Conservation (phyloP, 352 stramenopile genomes). For the Peronospora farinosa region DNA sequence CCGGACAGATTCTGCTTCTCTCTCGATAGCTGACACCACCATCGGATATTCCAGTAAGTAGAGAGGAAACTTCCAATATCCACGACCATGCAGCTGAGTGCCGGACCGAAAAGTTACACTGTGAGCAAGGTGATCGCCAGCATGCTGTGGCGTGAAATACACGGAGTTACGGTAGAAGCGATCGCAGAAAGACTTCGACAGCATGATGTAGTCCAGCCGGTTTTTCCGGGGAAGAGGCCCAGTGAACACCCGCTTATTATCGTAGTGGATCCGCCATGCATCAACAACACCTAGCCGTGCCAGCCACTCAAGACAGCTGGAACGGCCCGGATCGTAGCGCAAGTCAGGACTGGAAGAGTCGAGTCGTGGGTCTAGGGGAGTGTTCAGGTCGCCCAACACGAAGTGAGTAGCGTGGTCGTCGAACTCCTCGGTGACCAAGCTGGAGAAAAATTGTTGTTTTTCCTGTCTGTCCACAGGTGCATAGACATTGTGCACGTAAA, state of each 20-base stretch:
- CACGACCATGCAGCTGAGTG: not conserved
- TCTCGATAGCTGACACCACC: not conserved
- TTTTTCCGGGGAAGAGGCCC: conserved; percentile 1
- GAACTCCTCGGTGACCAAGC: not conserved
- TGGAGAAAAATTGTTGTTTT: conserved; percentile 1
- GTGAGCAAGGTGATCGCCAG: not conserved
- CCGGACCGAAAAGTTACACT: too few species aligned
- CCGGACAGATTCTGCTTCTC: not conserved
- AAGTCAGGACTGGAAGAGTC: not conserved
- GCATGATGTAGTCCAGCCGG: conserved; percentile 1
- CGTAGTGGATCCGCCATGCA: not conserved
- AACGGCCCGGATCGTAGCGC: not conserved
- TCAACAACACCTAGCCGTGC: not conserved
- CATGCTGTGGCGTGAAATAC: not conserved
- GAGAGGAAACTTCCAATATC: conserved; percentile 1
- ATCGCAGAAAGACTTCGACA: not conserved
- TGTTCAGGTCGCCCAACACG: conserved; percentile 1
- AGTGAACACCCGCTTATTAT: not conserved
- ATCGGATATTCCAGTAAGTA: conserved; percentile 1
- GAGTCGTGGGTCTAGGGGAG: not conserved
- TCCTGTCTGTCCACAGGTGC: not conserved
- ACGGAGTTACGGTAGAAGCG: not conserved
- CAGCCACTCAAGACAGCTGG: not conserved
- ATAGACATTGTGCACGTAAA: conserved; percentile 1
- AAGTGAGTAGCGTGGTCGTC: not conserved